A percentile compares a stretch with the other conserved stretches of the same genome.
These are phyloP conservation scores for Chenopodium berlandieri DNA, from an alignment of 148 eudicot species.

Conservation along the genomic window DNA sequence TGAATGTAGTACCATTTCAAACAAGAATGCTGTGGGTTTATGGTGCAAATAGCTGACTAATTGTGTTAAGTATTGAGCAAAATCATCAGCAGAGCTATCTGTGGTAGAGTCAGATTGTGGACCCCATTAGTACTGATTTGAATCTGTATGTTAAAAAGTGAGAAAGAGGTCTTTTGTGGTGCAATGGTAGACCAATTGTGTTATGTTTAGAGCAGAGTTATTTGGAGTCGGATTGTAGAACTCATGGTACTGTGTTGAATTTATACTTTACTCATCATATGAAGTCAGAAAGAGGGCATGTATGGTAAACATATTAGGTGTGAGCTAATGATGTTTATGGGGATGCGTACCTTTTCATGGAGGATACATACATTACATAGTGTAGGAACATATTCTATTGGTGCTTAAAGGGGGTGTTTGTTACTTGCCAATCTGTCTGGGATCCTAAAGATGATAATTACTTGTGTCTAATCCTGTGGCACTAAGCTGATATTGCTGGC, in stretches of 20 bases:
- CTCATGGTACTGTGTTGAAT: background rate
- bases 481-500: background rate
- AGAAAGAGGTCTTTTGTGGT: too few species aligned
- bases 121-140: background rate
- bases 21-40: background rate
- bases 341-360: background rate
- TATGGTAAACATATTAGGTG: background rate
- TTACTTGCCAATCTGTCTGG: background rate
- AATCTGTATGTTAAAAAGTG: too few species aligned
- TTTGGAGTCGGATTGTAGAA: background rate
- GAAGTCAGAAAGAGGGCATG: background rate
- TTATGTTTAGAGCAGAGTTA: too few species aligned
- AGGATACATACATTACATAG: background rate
- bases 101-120: background rate
- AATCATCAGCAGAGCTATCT: background rate
- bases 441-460: background rate
- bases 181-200: too few species aligned
- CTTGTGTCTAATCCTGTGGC: background rate
- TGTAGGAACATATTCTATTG: background rate
- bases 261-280: background rate
- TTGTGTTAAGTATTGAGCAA: background rate
- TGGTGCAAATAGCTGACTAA: background rate
- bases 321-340: background rate
- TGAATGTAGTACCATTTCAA: background rate
- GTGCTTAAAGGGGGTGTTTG: background rate